Conservation (phyloP, 768 basidiomycete species). For the Agrocybe praecox region DNA sequence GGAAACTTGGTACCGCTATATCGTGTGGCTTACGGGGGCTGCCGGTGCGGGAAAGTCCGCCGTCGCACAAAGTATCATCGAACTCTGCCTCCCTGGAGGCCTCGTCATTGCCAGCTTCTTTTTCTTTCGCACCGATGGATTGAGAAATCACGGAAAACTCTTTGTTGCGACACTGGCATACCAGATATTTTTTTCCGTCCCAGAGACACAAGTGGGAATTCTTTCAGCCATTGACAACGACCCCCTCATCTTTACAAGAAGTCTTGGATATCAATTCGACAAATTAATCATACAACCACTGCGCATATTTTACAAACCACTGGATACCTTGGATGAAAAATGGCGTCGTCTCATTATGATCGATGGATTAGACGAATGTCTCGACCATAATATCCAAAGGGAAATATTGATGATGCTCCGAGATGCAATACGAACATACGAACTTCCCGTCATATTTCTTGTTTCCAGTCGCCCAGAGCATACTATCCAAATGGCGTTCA, state of each 20-base stretch:
- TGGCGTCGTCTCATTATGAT: not conserved
- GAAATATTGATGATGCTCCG: not conserved
- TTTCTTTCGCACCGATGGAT: slow-evolving; percentile 3
- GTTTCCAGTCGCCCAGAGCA: slow-evolving; percentile 4
- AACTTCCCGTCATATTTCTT: not conserved
- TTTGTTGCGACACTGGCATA: slow-evolving; percentile 14
- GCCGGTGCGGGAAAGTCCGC: slow-evolving; percentile 20
- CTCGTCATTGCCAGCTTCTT: slow-evolving; percentile 12
- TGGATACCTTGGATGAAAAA: too few species aligned
- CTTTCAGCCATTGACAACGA: not conserved
- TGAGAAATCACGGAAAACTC: not conserved
- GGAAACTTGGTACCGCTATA: not conserved
- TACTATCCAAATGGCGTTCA: slow-evolving; percentile 7
- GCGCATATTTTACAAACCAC: not conserved
- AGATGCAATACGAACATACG: not conserved
- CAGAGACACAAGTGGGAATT: not conserved
- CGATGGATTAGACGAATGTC: slow-evolving; percentile 1
- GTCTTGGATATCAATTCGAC: not conserved
- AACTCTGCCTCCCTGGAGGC: not conserved
- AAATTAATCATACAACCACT: not conserved
- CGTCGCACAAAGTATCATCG: slow-evolving; percentile 14
- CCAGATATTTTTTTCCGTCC: slow-evolving; percentile 5
- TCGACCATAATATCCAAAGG: not conserved
- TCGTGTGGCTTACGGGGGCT: slow-evolving; percentile 17
- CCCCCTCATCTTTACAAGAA: slow-evolving; percentile 1